Base-by-base conservation (phyloP, 768 basidiomycete species). In the Amanita muscaria region DNA sequence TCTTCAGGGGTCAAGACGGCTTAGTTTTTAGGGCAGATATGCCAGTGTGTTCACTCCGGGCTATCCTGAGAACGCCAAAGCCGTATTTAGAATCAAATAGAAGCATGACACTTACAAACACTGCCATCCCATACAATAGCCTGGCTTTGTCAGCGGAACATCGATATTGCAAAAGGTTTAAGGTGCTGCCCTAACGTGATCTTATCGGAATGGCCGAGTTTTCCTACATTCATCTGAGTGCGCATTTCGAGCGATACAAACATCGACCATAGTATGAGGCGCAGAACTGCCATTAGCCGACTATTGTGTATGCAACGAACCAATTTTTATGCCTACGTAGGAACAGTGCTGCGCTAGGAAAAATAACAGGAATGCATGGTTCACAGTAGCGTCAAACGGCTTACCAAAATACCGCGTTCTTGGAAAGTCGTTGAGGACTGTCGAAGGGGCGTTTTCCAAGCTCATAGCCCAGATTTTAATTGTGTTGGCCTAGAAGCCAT, bases 201-300 rank as follows among this genome's bases (percentile, higher is more conserved):
- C 61, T 76, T 80, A 50, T 81, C 79, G 7, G 65, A 61, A 51
- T 81, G 76, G 25, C 68, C 61, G 35, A 71, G 53, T 57, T 71
- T 72, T 19, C 73, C 77, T n/a, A 77, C 71, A 43, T 74, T 77
- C 59, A 80, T 68, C 55, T 83, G 79, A 15, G 78, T 75, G 23
- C 81, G 74, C 68, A 76, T 77, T 53, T 84, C 82, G 53, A n/a
- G n/a, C n/a, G n/a, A n/a, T n/a, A 61, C 67, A 46, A 46, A 80
- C 83, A 68, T 86, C 79, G 46, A 82, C 82, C 73, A 88, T 80
- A 48, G 80, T 79, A 58, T 74, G 85, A 86, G 57, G 82, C 76
- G 57, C 84, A 85, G 56, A 87, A 69, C 58, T 79, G 80, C 48
- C 71, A 74, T n/a, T 77, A 80, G 79, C 47, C 82, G 74, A 29